Evolutionary conservation across 306 rosid genomes (phyloP).

Genomic region (Cajanus cajan): DNA sequence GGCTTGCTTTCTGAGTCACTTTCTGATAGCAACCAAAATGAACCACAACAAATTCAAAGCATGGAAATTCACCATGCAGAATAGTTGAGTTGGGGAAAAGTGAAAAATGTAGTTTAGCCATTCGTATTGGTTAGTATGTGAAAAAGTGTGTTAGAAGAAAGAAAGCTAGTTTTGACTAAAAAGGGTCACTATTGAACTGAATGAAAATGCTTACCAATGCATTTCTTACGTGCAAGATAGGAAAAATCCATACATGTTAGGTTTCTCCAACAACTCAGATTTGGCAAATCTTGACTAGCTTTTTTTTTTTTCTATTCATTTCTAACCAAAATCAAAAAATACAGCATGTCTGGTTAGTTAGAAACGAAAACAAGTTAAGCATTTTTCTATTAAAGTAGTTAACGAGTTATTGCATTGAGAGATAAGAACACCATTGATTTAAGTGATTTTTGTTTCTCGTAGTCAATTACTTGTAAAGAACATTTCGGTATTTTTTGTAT

Average conservation of each 20-base stretch:
- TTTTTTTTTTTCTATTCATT: not conserved
- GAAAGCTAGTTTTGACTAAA: not conserved
- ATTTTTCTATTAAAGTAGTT: not conserved
- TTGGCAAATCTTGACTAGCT: not conserved
- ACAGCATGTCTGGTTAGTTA: not conserved
- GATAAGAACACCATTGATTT: not conserved
- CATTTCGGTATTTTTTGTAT: not conserved
- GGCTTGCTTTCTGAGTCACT: constrained; percentile 30
- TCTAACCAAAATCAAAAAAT: not conserved
- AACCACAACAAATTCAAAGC: not conserved
- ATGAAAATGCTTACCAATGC: constrained; percentile 13
- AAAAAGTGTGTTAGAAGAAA: not conserved
- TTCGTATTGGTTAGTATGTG: not conserved
- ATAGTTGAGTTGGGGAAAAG: not conserved
- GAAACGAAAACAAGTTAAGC: constrained; percentile 20
- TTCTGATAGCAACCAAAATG: constrained; percentile 20
- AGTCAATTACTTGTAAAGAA: not conserved
- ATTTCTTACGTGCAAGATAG: not conserved
- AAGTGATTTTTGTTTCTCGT: not conserved
- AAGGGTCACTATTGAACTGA: not conserved
- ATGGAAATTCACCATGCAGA: constrained; percentile 9
- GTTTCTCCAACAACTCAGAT: constrained; percentile 24
- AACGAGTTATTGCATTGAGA: not conserved
- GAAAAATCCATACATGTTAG: constrained; percentile 23
- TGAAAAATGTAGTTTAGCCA: too few relatives aligned